Percentiles rank a stretch among this genome's conserved stretches.
These are phyloP conservation scores for Heterobasidion annosum DNA, from an alignment of 1,284 basidiomycete species.

Conservation along the genomic window DNA sequence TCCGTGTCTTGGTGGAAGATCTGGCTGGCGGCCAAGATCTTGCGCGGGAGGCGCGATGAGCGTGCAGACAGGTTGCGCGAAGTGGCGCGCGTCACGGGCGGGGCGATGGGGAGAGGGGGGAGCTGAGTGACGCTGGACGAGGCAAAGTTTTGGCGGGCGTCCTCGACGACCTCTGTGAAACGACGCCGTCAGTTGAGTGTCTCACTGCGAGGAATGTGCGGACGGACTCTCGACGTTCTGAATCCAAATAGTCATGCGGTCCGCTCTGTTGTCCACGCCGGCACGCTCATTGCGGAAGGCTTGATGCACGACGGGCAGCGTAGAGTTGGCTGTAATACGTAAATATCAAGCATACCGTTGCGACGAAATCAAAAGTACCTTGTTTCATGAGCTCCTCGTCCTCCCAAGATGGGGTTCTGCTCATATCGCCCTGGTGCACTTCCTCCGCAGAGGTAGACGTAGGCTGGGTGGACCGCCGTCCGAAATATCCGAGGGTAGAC, in stretches of 20 bases:
- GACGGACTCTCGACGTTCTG: slow-evolving; percentile 68
- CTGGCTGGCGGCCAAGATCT: slow-evolving; percentile 56
- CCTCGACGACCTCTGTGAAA: slow-evolving; percentile 61
- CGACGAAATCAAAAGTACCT: slow-evolving; percentile 19
- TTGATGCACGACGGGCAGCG: slow-evolving; percentile 40
- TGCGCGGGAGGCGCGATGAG: slow-evolving; percentile 47
- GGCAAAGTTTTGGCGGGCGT: slow-evolving; percentile 62
- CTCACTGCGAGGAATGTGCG: background rate
- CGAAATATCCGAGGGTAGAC: slow-evolving; percentile 27
- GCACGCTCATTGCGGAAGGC: slow-evolving; percentile 40
- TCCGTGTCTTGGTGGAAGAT: slow-evolving; percentile 47
- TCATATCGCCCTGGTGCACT: slow-evolving; percentile 16
- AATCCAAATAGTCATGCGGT: slow-evolving; percentile 72
- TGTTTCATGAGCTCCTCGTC: slow-evolving; percentile 33
- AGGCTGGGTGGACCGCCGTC: slow-evolving; percentile 6
- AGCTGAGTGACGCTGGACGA: slow-evolving; percentile 37
- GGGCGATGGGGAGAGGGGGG: slow-evolving; percentile 51
- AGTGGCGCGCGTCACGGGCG: slow-evolving; percentile 36
- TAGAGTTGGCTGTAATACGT: slow-evolving; percentile 28
- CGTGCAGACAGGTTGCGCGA: slow-evolving; percentile 32
- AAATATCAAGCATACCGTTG: background rate
- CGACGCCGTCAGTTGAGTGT: slow-evolving; percentile 3
- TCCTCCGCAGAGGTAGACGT: background rate
- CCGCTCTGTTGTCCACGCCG: slow-evolving; percentile 42
- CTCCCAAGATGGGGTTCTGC: slow-evolving; percentile 37